Conservation (phyloP, 2,329 filamentous ascomycete species). For the Pseudopithomyces maydicus region DNA sequence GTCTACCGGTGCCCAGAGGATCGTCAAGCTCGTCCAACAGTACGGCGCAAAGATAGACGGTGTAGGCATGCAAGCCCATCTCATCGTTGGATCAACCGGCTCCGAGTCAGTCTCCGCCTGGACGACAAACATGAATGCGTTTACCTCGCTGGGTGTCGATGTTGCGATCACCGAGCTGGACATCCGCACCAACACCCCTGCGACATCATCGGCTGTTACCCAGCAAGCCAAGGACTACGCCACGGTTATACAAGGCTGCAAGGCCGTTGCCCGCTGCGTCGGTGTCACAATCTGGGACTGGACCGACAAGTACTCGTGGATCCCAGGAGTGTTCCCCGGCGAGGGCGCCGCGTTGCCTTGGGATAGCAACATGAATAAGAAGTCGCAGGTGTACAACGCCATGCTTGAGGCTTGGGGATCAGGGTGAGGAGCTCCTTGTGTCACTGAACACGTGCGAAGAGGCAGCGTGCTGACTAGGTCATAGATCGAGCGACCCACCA, state of each 20-base stretch:
- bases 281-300: conserved; percentile 65
- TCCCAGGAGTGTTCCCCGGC: conserved; percentile 49
- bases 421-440: neutral
- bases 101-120: conserved; percentile 36
- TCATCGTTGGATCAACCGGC: conserved; percentile 48
- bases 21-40: conserved; percentile 45
- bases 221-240: conserved; percentile 59
- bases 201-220: conserved; percentile 24
- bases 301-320: conserved; percentile 54
- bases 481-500: neutral
- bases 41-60: conserved; percentile 42
- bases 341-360: conserved; percentile 52
- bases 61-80: conserved; percentile 60
- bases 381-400: conserved; percentile 34
- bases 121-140: conserved; percentile 55
- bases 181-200: conserved; percentile 50
- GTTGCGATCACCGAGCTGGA: conserved; percentile 70
- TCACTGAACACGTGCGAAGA: neutral
- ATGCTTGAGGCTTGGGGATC: conserved; percentile 24
- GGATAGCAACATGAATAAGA: conserved; percentile 53
- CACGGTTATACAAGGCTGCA: conserved; percentile 58
- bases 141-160: conserved; percentile 59
- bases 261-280: conserved; percentile 60
- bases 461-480: neutral
- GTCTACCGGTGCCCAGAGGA: conserved; percentile 38